phyloP scores from a whole-genome alignment of 768 basidiomycete species.

The Gloeopeniophorella convolvens region DNA sequence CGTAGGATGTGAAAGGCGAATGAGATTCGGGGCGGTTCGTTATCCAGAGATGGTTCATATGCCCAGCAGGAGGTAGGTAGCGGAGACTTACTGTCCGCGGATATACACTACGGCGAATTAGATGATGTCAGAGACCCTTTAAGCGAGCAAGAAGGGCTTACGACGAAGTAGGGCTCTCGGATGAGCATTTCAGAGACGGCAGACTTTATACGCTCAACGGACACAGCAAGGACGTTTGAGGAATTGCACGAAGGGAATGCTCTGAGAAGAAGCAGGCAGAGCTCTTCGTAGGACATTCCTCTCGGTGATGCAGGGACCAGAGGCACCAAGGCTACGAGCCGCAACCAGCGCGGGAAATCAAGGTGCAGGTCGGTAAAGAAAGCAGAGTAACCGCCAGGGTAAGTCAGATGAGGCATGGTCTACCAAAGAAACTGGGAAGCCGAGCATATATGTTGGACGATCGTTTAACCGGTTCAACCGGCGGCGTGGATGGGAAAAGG shows the following conservation, averaged over 20 bases:
- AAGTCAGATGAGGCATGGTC: not conserved
- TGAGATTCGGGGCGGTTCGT: slow-evolving; percentile 18
- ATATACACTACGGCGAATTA: not conserved
- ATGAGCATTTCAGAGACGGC: slow-evolving; percentile 10
- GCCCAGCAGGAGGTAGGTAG: slow-evolving; percentile 8
- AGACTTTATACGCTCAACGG: slow-evolving; percentile 12
- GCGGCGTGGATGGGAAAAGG: no score
- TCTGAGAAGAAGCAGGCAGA: slow-evolving; percentile 11
- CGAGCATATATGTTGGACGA: not conserved
- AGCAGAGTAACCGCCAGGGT: slow-evolving; percentile 15
- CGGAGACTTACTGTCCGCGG: not conserved
- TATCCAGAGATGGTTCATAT: slow-evolving; percentile 15
- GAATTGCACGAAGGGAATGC: slow-evolving; percentile 5
- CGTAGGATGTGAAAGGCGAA: slow-evolving; percentile 15
- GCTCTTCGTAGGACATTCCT: slow-evolving; percentile 6
- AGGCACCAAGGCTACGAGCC: slow-evolving; percentile 14
- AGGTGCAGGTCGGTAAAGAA: slow-evolving; percentile 19
- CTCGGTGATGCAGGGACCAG: slow-evolving; percentile 8
- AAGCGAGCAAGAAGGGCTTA: slow-evolving; percentile 2
- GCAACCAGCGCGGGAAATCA: slow-evolving; percentile 16
- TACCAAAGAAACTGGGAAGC: not conserved
- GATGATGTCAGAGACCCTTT: not conserved
- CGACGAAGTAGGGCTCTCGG: slow-evolving; percentile 15
- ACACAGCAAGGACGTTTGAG: slow-evolving; percentile 10
- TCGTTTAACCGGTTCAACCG: no score